Base-by-base conservation (phyloP, 352 stramenopile species). In the Phytopythium boreale region DNA sequence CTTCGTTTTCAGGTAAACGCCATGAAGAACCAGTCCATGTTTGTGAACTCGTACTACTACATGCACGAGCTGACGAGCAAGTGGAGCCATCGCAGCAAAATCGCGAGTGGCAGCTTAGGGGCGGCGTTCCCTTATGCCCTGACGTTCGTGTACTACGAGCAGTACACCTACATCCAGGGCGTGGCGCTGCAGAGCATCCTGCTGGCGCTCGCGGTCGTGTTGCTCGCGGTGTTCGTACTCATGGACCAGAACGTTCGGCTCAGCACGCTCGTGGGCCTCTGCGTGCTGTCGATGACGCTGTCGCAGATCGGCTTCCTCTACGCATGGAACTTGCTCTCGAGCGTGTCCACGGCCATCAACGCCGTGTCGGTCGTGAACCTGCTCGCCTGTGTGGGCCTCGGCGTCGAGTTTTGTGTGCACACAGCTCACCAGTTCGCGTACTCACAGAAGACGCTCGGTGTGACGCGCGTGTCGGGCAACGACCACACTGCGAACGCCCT, bases 91-190 rank as follows among this genome's bases (percentile, higher is more conserved):
- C 15, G 41, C 20, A 46, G 31, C n/a, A 31, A 20, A 9, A 27
- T 50, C 15, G 11, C 64, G 64, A 29, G 20, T 39, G 51, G 51
- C 53, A 51, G 50, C 56, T 14, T 58, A 47, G 57, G 62, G 44
- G 70, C 66, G 17, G 87, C 88, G 15, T 97, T 97, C 60, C 87
- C 89, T 19, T 97, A 97, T 69, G 89, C 83, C 51, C 71, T 97
- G 39, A 94, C 93, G 49, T 96, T 97, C 66, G 87, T 97, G 20
- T 97, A 90, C 66, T 96, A 97, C 66, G 91, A 97, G 61, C 91
- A 97, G 71, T 97, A 97, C 76, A 83, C 80, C 55, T 96, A 93
- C 65, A 97, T 97, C 64, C 88, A 97, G 62, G 90, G 90, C 34
- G 74, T 96, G 8, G 90, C 88, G 22, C 61, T 97, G 37, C 84